Conservation (phyloP, 108 stramenopile species). For the Skeletonema potamos region DNA sequence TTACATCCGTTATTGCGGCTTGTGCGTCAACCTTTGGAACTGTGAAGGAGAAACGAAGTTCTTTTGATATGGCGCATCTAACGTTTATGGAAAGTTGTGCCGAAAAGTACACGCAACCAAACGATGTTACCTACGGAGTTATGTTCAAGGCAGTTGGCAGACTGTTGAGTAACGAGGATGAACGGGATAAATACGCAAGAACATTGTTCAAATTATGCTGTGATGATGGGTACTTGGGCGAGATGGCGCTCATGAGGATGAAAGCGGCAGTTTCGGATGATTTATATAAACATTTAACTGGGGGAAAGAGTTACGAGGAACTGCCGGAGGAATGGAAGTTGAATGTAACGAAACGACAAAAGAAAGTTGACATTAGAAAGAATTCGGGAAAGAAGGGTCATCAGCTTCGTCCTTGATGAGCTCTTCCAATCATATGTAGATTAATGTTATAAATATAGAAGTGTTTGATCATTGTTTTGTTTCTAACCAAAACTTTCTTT, state of each 20-base stretch:
- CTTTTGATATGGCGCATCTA: conserved; percentile 64
- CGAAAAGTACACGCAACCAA: conserved; percentile 46
- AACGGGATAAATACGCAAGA: conserved; percentile 38
- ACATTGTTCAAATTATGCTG: conserved; percentile 46
- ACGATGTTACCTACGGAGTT: conserved; percentile 82
- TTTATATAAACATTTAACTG: conserved; percentile 51
- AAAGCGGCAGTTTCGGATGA: conserved; percentile 48
- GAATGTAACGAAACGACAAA: conserved; percentile 33
- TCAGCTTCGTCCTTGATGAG: conserved; percentile 1
- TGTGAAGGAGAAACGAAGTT: conserved; percentile 36
- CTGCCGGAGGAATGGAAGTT: conserved; percentile 62
- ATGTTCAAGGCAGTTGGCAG: conserved; percentile 73
- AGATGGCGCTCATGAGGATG: conserved; percentile 62
- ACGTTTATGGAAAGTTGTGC: conserved; percentile 61
- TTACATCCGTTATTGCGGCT: conserved; percentile 59
- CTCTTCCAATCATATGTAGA: background rate
- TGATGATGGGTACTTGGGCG: conserved; percentile 62
- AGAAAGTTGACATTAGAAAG: background rate
- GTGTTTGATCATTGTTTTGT: background rate
- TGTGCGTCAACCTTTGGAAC: conserved; percentile 54
- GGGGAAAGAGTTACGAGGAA: conserved; percentile 39
- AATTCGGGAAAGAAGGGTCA: background rate
- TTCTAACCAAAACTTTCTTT: background rate
- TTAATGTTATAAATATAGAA: background rate
- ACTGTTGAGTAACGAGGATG: conserved; percentile 39